Evolutionary conservation across 2,329 filamentous ascomycete genomes (phyloP).

Genomic region (Coniochaeta sp.): DNA sequence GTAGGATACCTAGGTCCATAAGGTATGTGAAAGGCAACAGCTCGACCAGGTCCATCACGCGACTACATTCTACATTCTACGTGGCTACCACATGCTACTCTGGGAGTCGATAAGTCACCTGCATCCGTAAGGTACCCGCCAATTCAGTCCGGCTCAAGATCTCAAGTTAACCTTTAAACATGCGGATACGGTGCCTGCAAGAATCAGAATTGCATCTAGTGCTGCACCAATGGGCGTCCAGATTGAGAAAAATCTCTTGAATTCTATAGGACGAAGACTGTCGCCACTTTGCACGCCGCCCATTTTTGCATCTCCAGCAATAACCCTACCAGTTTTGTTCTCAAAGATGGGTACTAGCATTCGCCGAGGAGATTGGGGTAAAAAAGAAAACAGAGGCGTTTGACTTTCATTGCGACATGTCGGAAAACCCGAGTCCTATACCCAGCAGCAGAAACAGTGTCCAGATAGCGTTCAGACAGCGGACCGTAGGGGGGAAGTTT

Average conservation of each 20-base stretch:
- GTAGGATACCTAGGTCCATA: too few species aligned
- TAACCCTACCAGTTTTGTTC: slow-evolving; percentile 18
- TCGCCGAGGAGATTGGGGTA: slow-evolving; percentile 5
- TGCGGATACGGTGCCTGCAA: not conserved
- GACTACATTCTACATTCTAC: too few species aligned
- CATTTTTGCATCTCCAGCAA: slow-evolving; percentile 17
- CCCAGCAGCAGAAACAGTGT: slow-evolving; percentile 31
- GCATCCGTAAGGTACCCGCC: too few species aligned
- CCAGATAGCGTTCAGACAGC: slow-evolving; percentile 26
- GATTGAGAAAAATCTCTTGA: slow-evolving; percentile 14
- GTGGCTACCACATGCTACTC: too few species aligned
- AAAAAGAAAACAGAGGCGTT: slow-evolving; percentile 26
- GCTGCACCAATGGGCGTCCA: not conserved
- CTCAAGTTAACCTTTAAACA: too few species aligned
- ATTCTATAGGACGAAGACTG: slow-evolving; percentile 27
- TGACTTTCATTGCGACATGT: slow-evolving; percentile 22
- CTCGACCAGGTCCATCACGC: too few species aligned
- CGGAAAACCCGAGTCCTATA: slow-evolving; percentile 22
- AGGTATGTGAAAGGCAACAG: too few species aligned
- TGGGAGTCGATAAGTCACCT: too few species aligned
- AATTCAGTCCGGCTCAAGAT: not conserved
- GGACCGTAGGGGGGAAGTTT: not conserved
- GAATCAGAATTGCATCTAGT: not conserved
- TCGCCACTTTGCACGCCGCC: slow-evolving; percentile 25
- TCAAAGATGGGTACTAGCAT: slow-evolving; percentile 15